A percentile compares a stretch with the other conserved stretches of the same genome.
These are phyloP conservation scores for Botrytis porri DNA, from an alignment of 2,329 filamentous ascomycete species.

Conservation along the genomic window DNA sequence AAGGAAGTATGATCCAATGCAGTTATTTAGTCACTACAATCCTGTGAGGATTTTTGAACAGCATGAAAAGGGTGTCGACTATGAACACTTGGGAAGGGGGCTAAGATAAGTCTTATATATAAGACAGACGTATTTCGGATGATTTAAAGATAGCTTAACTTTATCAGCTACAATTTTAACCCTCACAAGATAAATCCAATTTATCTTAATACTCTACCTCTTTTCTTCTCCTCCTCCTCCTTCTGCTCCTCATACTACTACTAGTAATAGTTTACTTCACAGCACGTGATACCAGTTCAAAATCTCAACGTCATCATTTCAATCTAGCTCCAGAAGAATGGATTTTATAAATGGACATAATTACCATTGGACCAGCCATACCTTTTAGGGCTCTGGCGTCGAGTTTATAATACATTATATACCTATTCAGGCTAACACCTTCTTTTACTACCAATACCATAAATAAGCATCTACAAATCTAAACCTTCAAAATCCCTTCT, in stretches of 20 bases:
- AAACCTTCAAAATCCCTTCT: no score
- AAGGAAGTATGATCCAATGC: not conserved
- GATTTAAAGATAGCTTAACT: not conserved
- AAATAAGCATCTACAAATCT: no score
- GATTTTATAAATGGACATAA: no score
- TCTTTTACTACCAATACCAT: no score
- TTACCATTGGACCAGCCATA: no score
- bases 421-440: no score
- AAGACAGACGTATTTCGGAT: not conserved
- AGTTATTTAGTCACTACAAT: not conserved
- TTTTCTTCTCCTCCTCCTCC: not conserved
- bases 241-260: not conserved
- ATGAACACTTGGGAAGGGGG: not conserved
- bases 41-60: not conserved
- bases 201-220: not conserved
- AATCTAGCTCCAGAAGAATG: not conserved
- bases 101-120: not conserved
- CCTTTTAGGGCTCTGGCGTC: no score
- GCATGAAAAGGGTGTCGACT: not conserved
- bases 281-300: not conserved
- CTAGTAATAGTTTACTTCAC: not conserved
- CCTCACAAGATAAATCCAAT: not conserved
- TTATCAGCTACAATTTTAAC: not conserved
- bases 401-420: no score
- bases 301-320: not conserved